These are phyloP conservation scores for Penicillium atrosanguineum DNA, from an alignment of 495 filamentous ascomycete genomes.

Conservation along the genomic window DNA sequence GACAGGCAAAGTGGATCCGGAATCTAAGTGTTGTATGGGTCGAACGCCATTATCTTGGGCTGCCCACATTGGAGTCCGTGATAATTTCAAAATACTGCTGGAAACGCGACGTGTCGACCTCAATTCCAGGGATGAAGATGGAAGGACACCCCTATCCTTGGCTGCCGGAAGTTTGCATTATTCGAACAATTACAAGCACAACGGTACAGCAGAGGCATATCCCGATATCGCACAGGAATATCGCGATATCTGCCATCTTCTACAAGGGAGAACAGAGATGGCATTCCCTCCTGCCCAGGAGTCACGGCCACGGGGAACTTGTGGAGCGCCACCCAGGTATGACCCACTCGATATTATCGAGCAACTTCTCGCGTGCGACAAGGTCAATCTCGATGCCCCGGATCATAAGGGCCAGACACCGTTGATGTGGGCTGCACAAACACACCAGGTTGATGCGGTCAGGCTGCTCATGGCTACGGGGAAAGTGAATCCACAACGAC, in stretches of 20 bases:
- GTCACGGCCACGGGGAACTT: no score
- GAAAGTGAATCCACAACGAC: neutral
- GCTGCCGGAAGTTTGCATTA: neutral
- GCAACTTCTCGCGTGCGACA: neutral
- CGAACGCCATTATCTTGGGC: neutral
- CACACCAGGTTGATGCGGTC: constrained; percentile 1
- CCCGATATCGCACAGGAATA: neutral
- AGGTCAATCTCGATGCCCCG: constrained; percentile 1
- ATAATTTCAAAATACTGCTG: neutral
- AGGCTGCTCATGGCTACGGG: neutral
- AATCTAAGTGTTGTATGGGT: neutral
- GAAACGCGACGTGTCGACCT: neutral
- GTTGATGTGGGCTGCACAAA: constrained; percentile 1
- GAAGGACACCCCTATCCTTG: neutral
- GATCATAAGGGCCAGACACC: constrained; percentile 1
- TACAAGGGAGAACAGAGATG: neutral
- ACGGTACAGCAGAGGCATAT: no score
- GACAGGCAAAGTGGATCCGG: neutral
- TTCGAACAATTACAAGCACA: neutral
- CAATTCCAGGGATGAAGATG: neutral
- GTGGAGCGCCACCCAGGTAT: neutral
- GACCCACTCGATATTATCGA: neutral
- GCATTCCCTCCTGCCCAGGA: neutral
- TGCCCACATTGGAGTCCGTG: neutral
- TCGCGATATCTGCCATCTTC: neutral